Conservation (phyloP, 2,329 filamentous ascomycete species). For the Pseudogymnoascus sp. region DNA sequence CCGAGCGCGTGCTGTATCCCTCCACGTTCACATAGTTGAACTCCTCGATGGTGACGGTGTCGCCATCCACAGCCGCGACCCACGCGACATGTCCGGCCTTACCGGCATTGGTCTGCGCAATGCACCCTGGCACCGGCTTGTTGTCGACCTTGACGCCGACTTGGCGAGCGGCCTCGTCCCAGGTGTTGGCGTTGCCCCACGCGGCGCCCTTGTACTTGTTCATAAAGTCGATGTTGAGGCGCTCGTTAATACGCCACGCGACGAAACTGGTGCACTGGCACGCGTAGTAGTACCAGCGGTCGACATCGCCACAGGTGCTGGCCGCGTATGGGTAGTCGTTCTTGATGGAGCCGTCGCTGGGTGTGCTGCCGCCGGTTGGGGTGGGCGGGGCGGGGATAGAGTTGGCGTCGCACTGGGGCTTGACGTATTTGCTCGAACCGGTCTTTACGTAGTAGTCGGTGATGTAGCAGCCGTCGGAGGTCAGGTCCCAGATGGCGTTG, state of each 20-base stretch:
- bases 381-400: not conserved
- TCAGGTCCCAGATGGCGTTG: slow-evolving; percentile 23
- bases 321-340: slow-evolving; percentile 10
- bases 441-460: slow-evolving; percentile 26
- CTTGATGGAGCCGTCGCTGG: slow-evolving; percentile 1
- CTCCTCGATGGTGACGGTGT: not conserved
- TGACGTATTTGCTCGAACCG: slow-evolving; percentile 9
- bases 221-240: slow-evolving; percentile 9
- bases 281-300: slow-evolving; percentile 12
- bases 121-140: not conserved
- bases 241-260: slow-evolving; percentile 11
- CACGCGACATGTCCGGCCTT: not conserved
- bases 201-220: slow-evolving; percentile 11
- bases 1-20: not conserved
- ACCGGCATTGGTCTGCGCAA: not conserved
- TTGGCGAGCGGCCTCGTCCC: not conserved
- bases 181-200: slow-evolving; percentile 8
- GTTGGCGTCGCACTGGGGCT: not conserved
- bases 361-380: not conserved
- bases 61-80: not conserved
- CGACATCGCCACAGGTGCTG: slow-evolving; percentile 9
- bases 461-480: slow-evolving; percentile 23
- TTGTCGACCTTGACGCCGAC: not conserved
- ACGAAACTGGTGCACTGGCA: slow-evolving; percentile 15
- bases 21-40: not conserved